Evolutionary conservation across 208 protist species (phyloP).

Genomic region (Trypanosoma platydactyli): DNA sequence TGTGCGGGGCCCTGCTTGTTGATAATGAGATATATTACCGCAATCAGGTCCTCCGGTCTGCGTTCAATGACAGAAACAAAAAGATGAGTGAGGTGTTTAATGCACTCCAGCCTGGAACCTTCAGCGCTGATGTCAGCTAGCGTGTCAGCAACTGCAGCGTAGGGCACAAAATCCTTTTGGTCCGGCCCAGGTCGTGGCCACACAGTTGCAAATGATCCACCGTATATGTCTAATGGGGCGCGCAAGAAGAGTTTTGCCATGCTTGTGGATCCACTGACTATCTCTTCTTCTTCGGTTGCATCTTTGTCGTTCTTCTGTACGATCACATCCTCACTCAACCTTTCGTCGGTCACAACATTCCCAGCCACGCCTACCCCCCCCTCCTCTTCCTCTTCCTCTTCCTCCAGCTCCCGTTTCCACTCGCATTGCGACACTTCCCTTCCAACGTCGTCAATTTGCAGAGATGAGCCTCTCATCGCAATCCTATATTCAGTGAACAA

Average conservation of each 20-base stretch:
- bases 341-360: background rate
- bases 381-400: conserved; percentile 16
- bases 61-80: conserved; percentile 86
- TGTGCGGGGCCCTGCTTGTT: conserved; percentile 97
- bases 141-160: conserved; percentile 72
- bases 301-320: conserved; percentile 26
- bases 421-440: conserved; percentile 20
- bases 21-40: conserved; percentile 93
- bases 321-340: conserved; percentile 5
- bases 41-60: conserved; percentile 85
- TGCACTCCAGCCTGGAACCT: conserved; percentile 86
- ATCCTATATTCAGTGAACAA: conserved; percentile 15
- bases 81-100: conserved; percentile 81
- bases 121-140: conserved; percentile 85
- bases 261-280: conserved; percentile 39
- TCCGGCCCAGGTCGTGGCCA: conserved; percentile 38
- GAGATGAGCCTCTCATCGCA: conserved; percentile 4
- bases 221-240: conserved; percentile 40
- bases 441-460: background rate
- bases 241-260: conserved; percentile 84
- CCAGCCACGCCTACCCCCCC: conserved; percentile 1
- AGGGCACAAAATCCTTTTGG: conserved; percentile 50
- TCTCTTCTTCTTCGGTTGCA: conserved; percentile 29
- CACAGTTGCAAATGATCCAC: conserved; percentile 27
- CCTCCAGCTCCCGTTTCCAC: background rate